Conservation (phyloP, 2,329 filamentous ascomycete species). For the Neofusicoccum parvum region DNA sequence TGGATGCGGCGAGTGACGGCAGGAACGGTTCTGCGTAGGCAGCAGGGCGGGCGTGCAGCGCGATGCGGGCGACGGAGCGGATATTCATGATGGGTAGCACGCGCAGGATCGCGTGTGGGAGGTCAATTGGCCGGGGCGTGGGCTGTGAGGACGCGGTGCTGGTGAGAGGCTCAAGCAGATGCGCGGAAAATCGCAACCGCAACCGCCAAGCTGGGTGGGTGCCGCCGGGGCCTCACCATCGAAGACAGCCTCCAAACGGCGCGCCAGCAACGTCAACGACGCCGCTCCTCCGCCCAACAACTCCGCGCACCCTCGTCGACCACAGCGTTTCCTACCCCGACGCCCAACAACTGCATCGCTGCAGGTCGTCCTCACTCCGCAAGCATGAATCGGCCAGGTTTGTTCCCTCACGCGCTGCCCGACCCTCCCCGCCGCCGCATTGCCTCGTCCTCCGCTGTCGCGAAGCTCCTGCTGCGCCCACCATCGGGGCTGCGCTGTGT, state of each 20-base stretch:
- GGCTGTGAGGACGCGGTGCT: neutral
- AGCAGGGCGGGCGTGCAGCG: conserved; percentile 8
- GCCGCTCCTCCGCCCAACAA: neutral
- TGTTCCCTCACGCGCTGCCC: conserved; percentile 12
- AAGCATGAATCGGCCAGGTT: conserved; percentile 23
- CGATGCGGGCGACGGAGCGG: conserved; percentile 12
- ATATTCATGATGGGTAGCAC: conserved; percentile 11
- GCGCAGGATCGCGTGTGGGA: neutral
- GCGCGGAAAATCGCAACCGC: conserved; percentile 12
- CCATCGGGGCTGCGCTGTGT: neutral
- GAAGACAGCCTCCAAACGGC: conserved; percentile 5
- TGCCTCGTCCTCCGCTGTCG: conserved; percentile 17
- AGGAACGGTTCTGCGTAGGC: neutral
- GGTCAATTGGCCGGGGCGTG: conserved; percentile 13
- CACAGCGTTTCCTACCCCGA: neutral
- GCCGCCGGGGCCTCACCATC: conserved; percentile 8
- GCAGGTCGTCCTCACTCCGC: neutral
- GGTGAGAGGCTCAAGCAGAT: neutral
- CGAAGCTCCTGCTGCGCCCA: conserved; percentile 8
- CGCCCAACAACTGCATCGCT: neutral
- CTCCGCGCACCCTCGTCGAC: conserved; percentile 9
- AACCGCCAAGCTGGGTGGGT: neutral
- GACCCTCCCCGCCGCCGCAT: conserved; percentile 19
- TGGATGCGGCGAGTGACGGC: conserved; percentile 25
- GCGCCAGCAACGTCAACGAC: conserved; percentile 10